phyloP scores from a whole-genome alignment of 2,329 filamentous ascomycete genomes.

The Septoria petroselini region DNA sequence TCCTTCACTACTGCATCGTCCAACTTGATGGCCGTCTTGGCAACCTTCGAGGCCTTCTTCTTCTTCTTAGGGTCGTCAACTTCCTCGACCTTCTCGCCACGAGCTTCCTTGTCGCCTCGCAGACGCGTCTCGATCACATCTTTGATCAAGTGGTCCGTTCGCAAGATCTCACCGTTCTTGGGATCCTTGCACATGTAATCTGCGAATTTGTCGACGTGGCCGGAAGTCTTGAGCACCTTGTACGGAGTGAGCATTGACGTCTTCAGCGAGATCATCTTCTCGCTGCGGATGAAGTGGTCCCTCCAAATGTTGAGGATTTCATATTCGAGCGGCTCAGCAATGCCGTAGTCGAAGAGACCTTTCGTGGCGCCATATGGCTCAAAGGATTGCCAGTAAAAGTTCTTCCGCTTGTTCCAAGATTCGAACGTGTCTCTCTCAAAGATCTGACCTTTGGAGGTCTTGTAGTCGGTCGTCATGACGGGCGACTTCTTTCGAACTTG shows the following conservation, averaged over 20 bases:
- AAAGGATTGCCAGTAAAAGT: conserved; percentile 94
- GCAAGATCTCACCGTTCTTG: conserved; percentile 93
- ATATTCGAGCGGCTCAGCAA: conserved; percentile 78
- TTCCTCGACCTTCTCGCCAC: conserved; percentile 73
- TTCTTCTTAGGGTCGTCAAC: conserved; percentile 82
- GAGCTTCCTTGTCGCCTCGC: conserved; percentile 88
- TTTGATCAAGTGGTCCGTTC: conserved; percentile 95
- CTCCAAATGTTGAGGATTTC: conserved; percentile 87
- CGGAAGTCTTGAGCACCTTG: conserved; percentile 85
- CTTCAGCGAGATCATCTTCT: conserved; percentile 94
- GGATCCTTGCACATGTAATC: conserved; percentile 94
- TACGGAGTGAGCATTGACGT: conserved; percentile 91
- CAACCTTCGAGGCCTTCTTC: conserved; percentile 70
- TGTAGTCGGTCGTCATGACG: conserved; percentile 61
- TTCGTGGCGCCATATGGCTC: conserved; percentile 68
- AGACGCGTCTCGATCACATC: conserved; percentile 83
- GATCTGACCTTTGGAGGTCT: conserved; percentile 81
- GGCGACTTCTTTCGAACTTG: conserved; percentile 36
- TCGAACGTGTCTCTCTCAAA: conserved; percentile 81
- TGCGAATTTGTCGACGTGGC: conserved; percentile 96
- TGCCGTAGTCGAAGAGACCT: conserved; percentile 84
- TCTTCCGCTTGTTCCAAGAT: conserved; percentile 76
- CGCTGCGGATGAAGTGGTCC: conserved; percentile 88
- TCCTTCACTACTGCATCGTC: conserved; percentile 82
- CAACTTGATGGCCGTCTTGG: conserved; percentile 68